Evolutionary conservation across 306 rosid genomes (phyloP), one percentile per base, ranked within the genome.

Genomic region (Crotalaria pallida): DNA sequence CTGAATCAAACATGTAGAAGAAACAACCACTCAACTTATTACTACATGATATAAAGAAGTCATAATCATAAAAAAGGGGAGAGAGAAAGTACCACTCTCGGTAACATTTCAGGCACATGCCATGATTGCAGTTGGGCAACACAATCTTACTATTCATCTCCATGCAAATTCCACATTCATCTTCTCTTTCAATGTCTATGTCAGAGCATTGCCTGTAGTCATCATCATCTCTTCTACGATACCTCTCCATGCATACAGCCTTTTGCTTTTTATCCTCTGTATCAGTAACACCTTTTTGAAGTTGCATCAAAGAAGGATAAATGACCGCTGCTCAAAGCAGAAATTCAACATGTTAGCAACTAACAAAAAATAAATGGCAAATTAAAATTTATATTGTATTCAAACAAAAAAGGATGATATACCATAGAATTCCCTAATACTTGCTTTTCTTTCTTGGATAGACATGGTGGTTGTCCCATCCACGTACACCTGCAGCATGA

Each of bases 401-500:
- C 22, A 33, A 26, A 34, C 10, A 50, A 27, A 59, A 59, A 45
- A 52, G 45, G 8, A 10, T 44, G 52, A 29, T 64, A 66, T 90
- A 93, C 98, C 98, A 93, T 93, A 90, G 86, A 93, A 93, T 69
- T 93, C 98, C 80, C 98, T 88, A 52, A 93, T 81, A 76, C 97
- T 90, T 66, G 98, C 97, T 87, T 85, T 93, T 67, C 95, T 84
- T 82, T 93, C 98, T 73, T 90, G 93, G 21, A 96, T 93, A 75
- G 95, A 84, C 98, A 93, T 90, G 82, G 98, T 93, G 74, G 97
- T 93, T 52, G 98, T 85, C 58, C 98, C 98, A 83, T 93, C 98
- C 86, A 88, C 97, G 63, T 90, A 90, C 12, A 93, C 98, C 98
- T 93, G 81, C 67, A 65, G 16, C 67, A 78, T 62, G 77, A 50